Conservation (phyloP, 352 stramenopile species). For the Globisporangium irregulare region DNA sequence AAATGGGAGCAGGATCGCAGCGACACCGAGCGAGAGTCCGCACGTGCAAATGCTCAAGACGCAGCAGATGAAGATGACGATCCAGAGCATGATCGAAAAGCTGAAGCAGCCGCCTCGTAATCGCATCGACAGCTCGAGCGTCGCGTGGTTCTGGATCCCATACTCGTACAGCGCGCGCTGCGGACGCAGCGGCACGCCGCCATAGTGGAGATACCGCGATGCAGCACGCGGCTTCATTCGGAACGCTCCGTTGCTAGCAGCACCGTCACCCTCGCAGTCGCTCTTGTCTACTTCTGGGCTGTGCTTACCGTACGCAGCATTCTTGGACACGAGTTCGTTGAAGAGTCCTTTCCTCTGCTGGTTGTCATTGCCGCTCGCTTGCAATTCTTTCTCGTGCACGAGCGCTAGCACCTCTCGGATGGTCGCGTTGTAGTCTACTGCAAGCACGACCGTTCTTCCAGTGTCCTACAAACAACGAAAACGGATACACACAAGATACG, state of each 20-base stretch:
- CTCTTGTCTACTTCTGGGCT: neutral
- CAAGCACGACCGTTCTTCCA: constrained; percentile 37
- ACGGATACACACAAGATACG: neutral
- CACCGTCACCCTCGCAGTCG: neutral
- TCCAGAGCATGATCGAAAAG: constrained; percentile 75
- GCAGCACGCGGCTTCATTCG: neutral
- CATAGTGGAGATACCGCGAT: constrained; percentile 52
- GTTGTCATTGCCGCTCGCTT: neutral
- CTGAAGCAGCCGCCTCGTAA: constrained; percentile 65
- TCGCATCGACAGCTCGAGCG: constrained; percentile 41
- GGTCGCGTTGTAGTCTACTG: constrained; percentile 27
- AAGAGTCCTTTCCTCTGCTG: neutral
- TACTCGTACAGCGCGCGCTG: constrained; percentile 53
- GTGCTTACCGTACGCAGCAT: neutral
- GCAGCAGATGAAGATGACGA: constrained; percentile 73
- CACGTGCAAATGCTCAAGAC: constrained; percentile 73
- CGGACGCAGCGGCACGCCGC: constrained; percentile 51
- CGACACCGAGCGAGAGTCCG: constrained; percentile 57
- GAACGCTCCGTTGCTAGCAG: neutral
- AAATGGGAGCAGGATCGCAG: constrained; percentile 52
- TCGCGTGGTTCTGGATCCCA: constrained; percentile 66
- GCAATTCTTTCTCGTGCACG: constrained; percentile 26
- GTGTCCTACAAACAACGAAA: constrained; percentile 26
- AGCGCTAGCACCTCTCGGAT: constrained; percentile 37
- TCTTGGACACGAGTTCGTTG: constrained; percentile 1